Conservation (phyloP, 23 red algal species). For the Gracilaria caudata region DNA sequence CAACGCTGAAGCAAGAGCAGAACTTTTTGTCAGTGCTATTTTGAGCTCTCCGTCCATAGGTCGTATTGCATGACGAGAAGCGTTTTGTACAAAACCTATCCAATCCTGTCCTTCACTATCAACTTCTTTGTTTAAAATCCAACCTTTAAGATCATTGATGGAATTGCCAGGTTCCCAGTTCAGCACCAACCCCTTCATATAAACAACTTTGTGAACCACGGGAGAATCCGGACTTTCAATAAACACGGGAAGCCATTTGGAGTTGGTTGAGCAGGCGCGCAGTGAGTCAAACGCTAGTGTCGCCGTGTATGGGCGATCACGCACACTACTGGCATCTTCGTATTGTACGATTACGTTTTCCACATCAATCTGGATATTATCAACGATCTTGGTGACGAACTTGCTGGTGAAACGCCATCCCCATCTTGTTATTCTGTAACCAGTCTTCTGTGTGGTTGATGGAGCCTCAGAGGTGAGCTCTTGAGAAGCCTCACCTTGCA, state of each 20-base stretch:
- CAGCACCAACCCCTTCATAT: constrained; percentile 56
- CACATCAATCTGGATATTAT: constrained; percentile 88
- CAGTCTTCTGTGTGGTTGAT: not conserved
- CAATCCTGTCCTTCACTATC: constrained; percentile 14
- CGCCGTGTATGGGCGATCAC: constrained; percentile 64
- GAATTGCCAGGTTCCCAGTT: constrained; percentile 70
- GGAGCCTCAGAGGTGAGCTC: not conserved
- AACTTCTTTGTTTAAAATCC: constrained; percentile 36
- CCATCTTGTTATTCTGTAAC: constrained; percentile 57
- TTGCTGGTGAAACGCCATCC: constrained; percentile 71
- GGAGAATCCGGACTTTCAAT: constrained; percentile 65
- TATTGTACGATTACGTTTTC: constrained; percentile 85
- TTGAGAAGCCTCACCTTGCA: not conserved
- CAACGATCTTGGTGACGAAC: constrained; percentile 78
- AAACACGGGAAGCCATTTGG: constrained; percentile 56
- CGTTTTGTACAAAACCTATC: constrained; percentile 40
- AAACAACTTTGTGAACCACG: constrained; percentile 70
- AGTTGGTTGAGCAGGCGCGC: constrained; percentile 66
- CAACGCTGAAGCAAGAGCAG: constrained; percentile 48
- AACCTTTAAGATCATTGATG: constrained; percentile 36
- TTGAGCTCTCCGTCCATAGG: constrained; percentile 65
- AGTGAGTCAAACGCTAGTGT: constrained; percentile 62
- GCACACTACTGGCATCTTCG: constrained; percentile 74
- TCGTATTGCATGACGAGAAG: constrained; percentile 51
- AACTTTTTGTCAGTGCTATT: constrained; percentile 55